Percentiles rank a stretch among this genome's conserved stretches.
phyloP scores from a whole-genome alignment of 768 basidiomycete species.

The Clitopilus passeckerianus region DNA sequence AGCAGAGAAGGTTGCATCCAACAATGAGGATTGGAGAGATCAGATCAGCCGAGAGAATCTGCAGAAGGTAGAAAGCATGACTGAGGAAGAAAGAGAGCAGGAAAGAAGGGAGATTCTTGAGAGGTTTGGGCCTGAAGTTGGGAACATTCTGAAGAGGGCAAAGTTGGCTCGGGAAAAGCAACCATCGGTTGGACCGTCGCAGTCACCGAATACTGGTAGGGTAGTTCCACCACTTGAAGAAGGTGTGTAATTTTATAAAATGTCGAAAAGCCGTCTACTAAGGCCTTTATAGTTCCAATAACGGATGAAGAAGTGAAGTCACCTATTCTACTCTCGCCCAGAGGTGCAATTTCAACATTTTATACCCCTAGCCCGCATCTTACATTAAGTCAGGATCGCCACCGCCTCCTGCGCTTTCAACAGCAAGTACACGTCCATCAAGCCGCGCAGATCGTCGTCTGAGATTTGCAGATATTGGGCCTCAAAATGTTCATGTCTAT shows the following conservation, averaged over 20 bases:
- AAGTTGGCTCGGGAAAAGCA: constrained; percentile 39
- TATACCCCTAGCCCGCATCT: neutral
- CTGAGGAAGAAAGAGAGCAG: constrained; percentile 59
- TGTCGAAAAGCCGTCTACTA: neutral
- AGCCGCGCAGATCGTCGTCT: constrained; percentile 53
- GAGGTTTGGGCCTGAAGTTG: constrained; percentile 64
- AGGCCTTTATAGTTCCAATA: constrained; percentile 8
- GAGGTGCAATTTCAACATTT: constrained; percentile 6
- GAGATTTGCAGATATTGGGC: constrained; percentile 72
- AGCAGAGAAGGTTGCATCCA: neutral
- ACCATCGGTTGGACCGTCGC: constrained; percentile 5
- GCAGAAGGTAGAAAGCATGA: constrained; percentile 59
- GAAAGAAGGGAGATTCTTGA: constrained; percentile 66
- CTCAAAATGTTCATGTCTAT: constrained; percentile 77
- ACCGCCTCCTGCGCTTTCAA: constrained; percentile 42
- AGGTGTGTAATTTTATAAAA: constrained; percentile 6
- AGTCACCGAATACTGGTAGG: neutral
- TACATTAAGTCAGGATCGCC: neutral
- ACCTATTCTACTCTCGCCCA: constrained; percentile 2
- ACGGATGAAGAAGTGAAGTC: constrained; percentile 8
- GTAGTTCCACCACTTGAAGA: constrained; percentile 8
- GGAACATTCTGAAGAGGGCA: constrained; percentile 54
- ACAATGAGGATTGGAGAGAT: constrained; percentile 39
- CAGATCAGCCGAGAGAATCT: constrained; percentile 68
- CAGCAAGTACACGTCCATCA: constrained; percentile 53